Evolutionary conservation across 2,329 filamentous ascomycete species (phyloP), one percentile per base, ranked within the genome.

Genomic region (Aspergillus sp.): DNA sequence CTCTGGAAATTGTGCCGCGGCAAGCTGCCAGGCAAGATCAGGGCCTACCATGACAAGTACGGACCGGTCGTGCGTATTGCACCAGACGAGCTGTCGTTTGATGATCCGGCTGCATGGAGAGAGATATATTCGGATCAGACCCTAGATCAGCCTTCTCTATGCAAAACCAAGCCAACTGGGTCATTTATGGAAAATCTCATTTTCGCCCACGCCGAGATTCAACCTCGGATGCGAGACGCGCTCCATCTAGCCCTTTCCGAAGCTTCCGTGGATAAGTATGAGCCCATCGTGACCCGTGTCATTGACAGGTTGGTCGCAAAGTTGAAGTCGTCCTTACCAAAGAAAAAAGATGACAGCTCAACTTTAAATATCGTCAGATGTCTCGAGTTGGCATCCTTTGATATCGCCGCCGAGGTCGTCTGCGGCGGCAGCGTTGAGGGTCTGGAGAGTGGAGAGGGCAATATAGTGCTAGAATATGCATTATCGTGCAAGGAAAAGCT

Each of bases 41-140:
- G 45, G 13, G 38, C 54, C 35, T 56, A 44, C 3, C 68, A 71
- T 43, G 48, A 59, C 11, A 51, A 57, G 40, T 70, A 73, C 44
- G 69, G 70, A 8, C 57, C 60, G 6, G 51, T 68, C 3, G 60
- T 74, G 2, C 65, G 69, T 6, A 56, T 73, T 9, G 59, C 64
- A 1, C 70, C 68, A 0, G 63, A 67, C 11, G 65, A 72, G 53
- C 59, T 74, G 9, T 62, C 65, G 50, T 71, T 74, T 57, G 60
- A 58, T 45, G 59, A 66, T 38, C 56, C 60, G 2, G 59, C 65
- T 43, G 68, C 71, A 19, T 71, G 62, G 65, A 50, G 59, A 13
- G 67, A 70, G n/a, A 66, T 70, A 49, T 65, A 67, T 49, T 17
- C 7, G 1, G 45, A 22, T 5, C 50, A 20, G 11, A 42, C 45